Evolutionary conservation across 2,329 filamentous ascomycete genomes (phyloP), one percentile per base, ranked within the genome.

Genomic region (Neonectria punicea): DNA sequence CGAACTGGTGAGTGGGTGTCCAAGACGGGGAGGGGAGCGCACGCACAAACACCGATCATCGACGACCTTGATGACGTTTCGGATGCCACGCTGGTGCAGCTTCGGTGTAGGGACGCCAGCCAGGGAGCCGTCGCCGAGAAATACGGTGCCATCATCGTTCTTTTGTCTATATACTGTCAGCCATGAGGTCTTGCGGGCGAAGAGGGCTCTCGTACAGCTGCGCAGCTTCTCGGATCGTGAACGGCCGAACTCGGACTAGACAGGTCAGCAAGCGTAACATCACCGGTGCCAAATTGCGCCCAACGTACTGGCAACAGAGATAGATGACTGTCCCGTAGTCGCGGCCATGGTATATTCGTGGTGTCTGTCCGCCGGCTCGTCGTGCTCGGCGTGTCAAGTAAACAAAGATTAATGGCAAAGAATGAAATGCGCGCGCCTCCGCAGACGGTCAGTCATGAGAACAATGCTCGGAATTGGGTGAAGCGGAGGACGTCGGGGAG

Each of bases 41-140:
- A 46, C 93, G 73, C 87, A 98, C 96, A 99, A 83, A 83, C 96
- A 98, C 75, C 93, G 92, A 77, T 98, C 94, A 77, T 99, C 97
- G 58, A 99, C 88, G 20, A 99, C 94, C 81, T 98, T 98, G 81
- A 99, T 92, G 58, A 99, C 94, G 1, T 93, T 90, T 74, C 94
- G 87, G 61, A 99, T 90, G 8, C 97, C 96, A 75, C 94, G 94
- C 73, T 93, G 90, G 66, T 91, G 89, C 34, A 97, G 86, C 77
- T 95, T 97, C 1, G 94, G 94, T 1, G 93, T 87, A 1, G 95
- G 94, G 14, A 87, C 90, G 50, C 89, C 92, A n/a, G 96, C 96
- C 61, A 99, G 86, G 18, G 95, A 98, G 65, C 96, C 96, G 79
- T 99, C 96, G 66, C 96, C 96, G n/a, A 99, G 87, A 77, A 99